Percentiles rank a stretch among this genome's conserved stretches.
phyloP scores from a whole-genome alignment of 352 stramenopile species.

The Albugo laibachii region DNA sequence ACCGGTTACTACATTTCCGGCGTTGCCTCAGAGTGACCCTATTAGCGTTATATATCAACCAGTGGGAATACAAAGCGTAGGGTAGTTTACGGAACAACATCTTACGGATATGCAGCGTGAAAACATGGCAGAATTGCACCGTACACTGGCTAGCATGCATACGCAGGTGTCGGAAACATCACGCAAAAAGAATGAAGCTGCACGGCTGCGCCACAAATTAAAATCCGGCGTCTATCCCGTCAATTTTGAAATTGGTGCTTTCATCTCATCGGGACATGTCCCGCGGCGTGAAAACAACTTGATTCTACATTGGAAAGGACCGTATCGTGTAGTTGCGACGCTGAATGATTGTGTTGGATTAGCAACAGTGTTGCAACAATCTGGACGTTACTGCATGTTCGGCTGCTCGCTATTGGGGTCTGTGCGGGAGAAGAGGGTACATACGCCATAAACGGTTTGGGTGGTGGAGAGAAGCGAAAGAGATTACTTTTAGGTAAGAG shows the following conservation, averaged over 20 bases:
- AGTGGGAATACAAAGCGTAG: not conserved
- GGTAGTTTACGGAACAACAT: not conserved
- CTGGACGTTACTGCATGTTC: no score
- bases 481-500: no score
- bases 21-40: slow-evolving; percentile 1
- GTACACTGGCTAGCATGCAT: slow-evolving; percentile 2
- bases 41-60: not conserved
- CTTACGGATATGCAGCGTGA: not conserved
- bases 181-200: not conserved
- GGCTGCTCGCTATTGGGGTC: no score
- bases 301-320: slow-evolving; percentile 1
- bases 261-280: slow-evolving; percentile 2
- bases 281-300: slow-evolving; percentile 2
- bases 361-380: no score
- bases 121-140: not conserved
- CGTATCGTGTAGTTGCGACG: not conserved
- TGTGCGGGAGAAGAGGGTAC: no score
- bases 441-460: no score
- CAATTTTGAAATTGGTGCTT: slow-evolving; percentile 2
- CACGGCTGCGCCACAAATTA: not conserved
- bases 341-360: no score
- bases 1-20: slow-evolving; percentile 12
- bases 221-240: slow-evolving; percentile 1
- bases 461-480: no score
- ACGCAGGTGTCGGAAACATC: not conserved